Evolutionary conservation across 2,329 filamentous ascomycete species (phyloP).

Genomic region (Fusarium coicis): DNA sequence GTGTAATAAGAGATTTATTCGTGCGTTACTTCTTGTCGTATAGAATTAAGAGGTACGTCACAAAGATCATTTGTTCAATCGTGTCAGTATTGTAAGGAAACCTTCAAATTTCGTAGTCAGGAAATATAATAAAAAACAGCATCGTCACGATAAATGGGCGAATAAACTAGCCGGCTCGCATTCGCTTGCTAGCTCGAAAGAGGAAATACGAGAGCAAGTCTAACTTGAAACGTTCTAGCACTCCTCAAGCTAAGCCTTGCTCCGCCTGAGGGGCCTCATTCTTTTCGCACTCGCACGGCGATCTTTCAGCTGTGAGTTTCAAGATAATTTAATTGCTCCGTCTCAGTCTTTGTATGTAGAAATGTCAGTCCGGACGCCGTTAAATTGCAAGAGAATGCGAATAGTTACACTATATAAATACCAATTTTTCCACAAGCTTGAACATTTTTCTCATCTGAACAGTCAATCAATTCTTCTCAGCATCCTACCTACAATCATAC

Average conservation of each 20-base stretch:
- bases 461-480: not conserved
- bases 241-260: rapidly evolving
- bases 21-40: too few species aligned
- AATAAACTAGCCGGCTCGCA: not conserved
- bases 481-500: not conserved
- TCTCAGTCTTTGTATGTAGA: not conserved
- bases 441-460: not conserved
- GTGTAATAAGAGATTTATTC: not conserved
- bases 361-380: not conserved
- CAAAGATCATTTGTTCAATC: too few species aligned
- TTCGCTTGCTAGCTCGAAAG: not conserved
- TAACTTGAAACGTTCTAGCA: not conserved
- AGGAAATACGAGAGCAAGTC: not conserved
- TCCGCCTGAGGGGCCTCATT: not conserved
- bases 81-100: rapidly evolving
- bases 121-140: not conserved
- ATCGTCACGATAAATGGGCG: not conserved
- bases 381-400: not conserved
- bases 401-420: not conserved
- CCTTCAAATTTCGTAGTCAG: rapidly evolving
- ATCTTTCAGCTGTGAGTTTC: not conserved
- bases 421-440: too few species aligned
- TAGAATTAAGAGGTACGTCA: too few species aligned
- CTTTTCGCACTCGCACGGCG: not conserved
- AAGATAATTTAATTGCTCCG: not conserved